Evolutionary conservation across 208 protist genomes (phyloP).

Genomic region (Wallacemonas rigidus): DNA sequence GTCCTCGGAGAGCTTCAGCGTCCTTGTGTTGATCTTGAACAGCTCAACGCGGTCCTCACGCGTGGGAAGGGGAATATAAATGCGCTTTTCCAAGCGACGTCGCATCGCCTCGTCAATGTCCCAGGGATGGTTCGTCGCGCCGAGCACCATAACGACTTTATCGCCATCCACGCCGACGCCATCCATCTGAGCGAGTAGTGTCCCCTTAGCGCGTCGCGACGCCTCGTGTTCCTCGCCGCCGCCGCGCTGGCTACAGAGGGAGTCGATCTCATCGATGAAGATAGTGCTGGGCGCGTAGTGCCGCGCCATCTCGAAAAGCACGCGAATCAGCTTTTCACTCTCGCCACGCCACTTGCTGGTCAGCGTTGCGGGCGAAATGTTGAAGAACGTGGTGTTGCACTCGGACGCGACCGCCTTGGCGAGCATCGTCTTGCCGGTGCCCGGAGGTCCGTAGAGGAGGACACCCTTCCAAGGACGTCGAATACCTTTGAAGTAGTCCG

Average conservation of each 20-base stretch:
- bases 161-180: constrained; percentile 75
- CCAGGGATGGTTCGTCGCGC: constrained; percentile 93
- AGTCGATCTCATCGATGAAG: constrained; percentile 97
- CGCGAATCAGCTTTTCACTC: constrained; percentile 93
- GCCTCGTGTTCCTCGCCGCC: constrained; percentile 88
- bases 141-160: constrained; percentile 93
- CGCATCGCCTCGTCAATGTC: constrained; percentile 94
- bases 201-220: constrained; percentile 98
- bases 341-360: constrained; percentile 95
- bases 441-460: constrained; percentile 91
- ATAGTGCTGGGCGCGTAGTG: constrained; percentile 91
- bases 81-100: constrained; percentile 91
- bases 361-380: constrained; percentile 90
- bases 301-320: constrained; percentile 93
- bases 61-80: constrained; percentile 92
- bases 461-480: constrained; percentile 92
- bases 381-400: constrained; percentile 94
- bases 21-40: constrained; percentile 79
- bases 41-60: constrained; percentile 74
- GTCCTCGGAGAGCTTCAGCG: constrained; percentile 69
- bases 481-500: constrained; percentile 93
- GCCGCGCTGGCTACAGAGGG: constrained; percentile 88
- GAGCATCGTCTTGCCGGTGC: constrained; percentile 95
- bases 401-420: constrained; percentile 93
- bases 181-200: constrained; percentile 98